phyloP scores from a whole-genome alignment of 306 rosid genomes.

The Mimosa bimucronata region DNA sequence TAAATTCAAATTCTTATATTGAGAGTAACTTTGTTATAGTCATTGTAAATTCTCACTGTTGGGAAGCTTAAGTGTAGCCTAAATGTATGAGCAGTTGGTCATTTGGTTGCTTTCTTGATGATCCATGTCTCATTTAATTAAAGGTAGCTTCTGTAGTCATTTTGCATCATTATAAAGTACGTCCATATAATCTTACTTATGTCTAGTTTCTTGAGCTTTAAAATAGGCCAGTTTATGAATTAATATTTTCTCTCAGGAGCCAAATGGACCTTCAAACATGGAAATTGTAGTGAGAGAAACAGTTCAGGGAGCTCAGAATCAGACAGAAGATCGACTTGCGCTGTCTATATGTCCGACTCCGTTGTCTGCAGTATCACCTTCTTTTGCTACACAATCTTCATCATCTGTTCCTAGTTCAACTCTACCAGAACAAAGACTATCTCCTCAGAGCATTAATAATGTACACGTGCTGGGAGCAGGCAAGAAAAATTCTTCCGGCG shows the following conservation, averaged over 20 bases:
- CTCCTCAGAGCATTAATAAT: conserved; percentile 41
- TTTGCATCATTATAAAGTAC: conserved; percentile 20
- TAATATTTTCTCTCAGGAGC: conserved; percentile 48
- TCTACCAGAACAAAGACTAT: conserved; percentile 42
- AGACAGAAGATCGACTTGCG: conserved; percentile 54
- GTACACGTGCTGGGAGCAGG: conserved; percentile 32
- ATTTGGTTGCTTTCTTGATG: conserved; percentile 33
- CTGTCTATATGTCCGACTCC: conserved; percentile 45
- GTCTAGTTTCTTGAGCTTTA: conserved; percentile 32
- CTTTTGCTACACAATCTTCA: conserved; percentile 76
- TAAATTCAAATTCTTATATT: neutral
- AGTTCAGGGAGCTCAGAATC: conserved; percentile 47
- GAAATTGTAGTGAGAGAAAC: conserved; percentile 45
- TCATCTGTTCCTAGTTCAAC: conserved; percentile 61
- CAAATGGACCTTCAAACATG: conserved; percentile 44
- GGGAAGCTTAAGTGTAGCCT: conserved; percentile 8
- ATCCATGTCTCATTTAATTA: neutral
- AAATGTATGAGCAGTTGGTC: conserved; percentile 20
- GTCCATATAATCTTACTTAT: conserved; percentile 4
- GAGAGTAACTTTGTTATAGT: conserved; percentile 21
- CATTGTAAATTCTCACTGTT: neutral
- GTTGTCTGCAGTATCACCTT: conserved; percentile 63
- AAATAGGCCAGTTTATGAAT: conserved; percentile 35
- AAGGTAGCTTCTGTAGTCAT: neutral
- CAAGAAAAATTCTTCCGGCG: conserved; percentile 51